phyloP scores from a whole-genome alignment of 768 basidiomycete genomes.

The Clavulina sp. region DNA sequence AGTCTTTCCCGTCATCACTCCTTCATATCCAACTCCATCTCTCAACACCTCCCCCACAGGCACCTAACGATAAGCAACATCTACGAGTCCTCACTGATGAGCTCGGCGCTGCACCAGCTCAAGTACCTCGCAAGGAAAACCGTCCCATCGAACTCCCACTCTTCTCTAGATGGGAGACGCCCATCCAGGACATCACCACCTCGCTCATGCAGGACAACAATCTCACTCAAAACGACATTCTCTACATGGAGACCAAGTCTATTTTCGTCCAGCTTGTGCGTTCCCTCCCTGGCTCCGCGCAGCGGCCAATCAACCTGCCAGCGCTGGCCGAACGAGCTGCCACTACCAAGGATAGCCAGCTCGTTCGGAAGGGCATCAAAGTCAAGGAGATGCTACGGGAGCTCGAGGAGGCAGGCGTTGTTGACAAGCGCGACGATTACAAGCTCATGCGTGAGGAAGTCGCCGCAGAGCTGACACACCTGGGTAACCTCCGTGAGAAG shows the following conservation, averaged over 20 bases:
- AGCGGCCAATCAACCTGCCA: slow-evolving; percentile 76
- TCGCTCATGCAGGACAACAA: slow-evolving; percentile 81
- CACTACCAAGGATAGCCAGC: slow-evolving; percentile 88
- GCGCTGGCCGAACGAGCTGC: slow-evolving; percentile 88
- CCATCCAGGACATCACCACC: slow-evolving; percentile 92
- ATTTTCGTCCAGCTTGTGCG: slow-evolving; percentile 97
- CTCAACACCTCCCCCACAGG: slow-evolving; percentile 28
- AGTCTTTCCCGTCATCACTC: slow-evolving; percentile 16
- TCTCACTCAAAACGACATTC: slow-evolving; percentile 92
- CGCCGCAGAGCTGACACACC: slow-evolving; percentile 81
- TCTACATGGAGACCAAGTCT: slow-evolving; percentile 99
- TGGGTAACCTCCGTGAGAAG: slow-evolving; percentile 93
- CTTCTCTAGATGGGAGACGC: slow-evolving; percentile 98
- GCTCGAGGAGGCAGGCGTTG: slow-evolving; percentile 74
- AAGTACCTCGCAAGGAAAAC: slow-evolving; percentile 97
- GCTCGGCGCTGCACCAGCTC: slow-evolving; percentile 78
- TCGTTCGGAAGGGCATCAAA: slow-evolving; percentile 96
- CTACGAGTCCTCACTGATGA: slow-evolving; percentile 93
- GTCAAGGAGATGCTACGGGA: slow-evolving; percentile 98
- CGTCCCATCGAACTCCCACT: slow-evolving; percentile 78
- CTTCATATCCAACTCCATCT: neutral
- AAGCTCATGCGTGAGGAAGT: slow-evolving; percentile 98
- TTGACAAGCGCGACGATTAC: slow-evolving; percentile 68
- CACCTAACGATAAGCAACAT: slow-evolving; percentile 95
- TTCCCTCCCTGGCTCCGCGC: slow-evolving; percentile 69